phyloP scores from a whole-genome alignment of 495 filamentous ascomycete genomes.

The Talaromyces thailandensis region DNA sequence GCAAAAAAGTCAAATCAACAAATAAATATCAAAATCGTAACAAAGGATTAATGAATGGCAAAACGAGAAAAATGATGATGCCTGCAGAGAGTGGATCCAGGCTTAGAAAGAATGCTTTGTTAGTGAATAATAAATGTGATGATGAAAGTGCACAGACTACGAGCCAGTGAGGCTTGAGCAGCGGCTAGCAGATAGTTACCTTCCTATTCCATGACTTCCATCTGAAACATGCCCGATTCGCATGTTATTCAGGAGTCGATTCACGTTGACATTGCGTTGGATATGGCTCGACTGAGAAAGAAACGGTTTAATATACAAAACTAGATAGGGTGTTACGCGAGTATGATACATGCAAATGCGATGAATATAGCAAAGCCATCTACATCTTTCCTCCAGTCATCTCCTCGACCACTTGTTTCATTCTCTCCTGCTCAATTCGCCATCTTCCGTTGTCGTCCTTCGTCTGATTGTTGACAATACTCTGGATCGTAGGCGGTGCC shows the following conservation, averaged over 20 bases:
- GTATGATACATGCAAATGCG: background rate
- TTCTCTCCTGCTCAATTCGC: constrained; percentile 44
- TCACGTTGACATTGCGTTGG: background rate
- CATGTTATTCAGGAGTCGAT: background rate
- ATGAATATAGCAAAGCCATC: background rate
- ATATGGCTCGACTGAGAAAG: background rate
- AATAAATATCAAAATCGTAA: background rate
- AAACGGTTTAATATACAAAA: background rate
- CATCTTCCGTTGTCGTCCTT: constrained; percentile 27
- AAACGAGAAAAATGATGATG: background rate
- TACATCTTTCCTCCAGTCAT: constrained; percentile 62
- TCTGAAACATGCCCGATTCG: too few species aligned
- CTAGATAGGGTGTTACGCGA: background rate
- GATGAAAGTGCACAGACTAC: background rate
- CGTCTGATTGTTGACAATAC: constrained; percentile 21
- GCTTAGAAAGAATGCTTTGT: background rate
- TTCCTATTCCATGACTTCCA: background rate
- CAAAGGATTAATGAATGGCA: background rate
- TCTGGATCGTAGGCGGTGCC: constrained; percentile 40
- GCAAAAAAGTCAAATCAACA: background rate
- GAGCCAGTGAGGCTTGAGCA: background rate
- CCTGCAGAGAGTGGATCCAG: background rate
- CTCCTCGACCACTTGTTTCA: constrained; percentile 57
- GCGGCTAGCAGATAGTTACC: background rate
- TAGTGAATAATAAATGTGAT: background rate